Base-by-base conservation (phyloP, 257 asterid species). In the Solanum paucissectum region DNA sequence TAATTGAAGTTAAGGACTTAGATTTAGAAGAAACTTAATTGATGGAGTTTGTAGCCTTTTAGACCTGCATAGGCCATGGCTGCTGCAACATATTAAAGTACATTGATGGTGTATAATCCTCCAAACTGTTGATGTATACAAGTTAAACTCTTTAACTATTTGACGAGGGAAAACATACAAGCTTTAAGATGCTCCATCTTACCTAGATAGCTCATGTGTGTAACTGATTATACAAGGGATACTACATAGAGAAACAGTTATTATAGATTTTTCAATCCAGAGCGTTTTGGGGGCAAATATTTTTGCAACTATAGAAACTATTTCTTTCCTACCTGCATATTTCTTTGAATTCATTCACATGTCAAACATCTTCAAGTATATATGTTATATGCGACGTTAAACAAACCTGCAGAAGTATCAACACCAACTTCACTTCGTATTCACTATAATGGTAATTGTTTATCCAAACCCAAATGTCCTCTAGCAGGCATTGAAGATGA, bases 401-500 rank as follows among this genome's bases (percentile, higher is more conserved):
- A 86, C 86, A 73, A 68, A 73, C 90, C 91, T 90, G 90, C 89
- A 84, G 77, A 86, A 84, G 88, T 89, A 91, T 90, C 73, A 90
- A 89, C 93, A 91, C 69, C 88, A 58, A 60, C 25, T 32, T 62
- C 73, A 33, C 12, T 69, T 38, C 14, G 55, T 32, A 27, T 88
- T 58, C 66, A 38, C 81, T 69, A 27, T 38, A 8, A 75, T 74
- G 49, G 79, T 49, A 9, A 46, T 68, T 81, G 71, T 84, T 76
- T 66, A 60, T 68, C 82, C 74, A 58, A 87, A 11, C 62, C 13
- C 55, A 69, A 86, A 8, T 86, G 89, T 86, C 91, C 89, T 86
- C 92, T 77, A 23, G 87, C 44, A 21, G 98, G 98, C 98, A 92
- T 86, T 2, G 98, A 93, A 68, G 87, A 90, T 3, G 98, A 92